Evolutionary conservation across 495 filamentous ascomycete species (phyloP).

Genomic region (Xylaria sp.): DNA sequence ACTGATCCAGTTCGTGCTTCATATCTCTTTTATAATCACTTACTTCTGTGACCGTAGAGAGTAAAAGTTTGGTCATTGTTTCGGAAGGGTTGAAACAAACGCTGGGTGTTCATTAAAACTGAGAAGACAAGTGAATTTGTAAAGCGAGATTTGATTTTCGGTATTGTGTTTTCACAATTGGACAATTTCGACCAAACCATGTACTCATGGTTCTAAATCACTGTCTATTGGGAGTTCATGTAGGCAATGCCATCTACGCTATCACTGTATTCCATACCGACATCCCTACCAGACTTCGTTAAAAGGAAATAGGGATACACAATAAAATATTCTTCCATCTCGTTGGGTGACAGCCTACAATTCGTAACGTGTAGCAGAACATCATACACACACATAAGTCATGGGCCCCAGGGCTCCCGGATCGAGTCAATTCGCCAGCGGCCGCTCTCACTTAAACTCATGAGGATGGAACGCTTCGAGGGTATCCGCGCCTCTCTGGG

Average conservation of each 20-base stretch:
- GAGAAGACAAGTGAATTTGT: background rate
- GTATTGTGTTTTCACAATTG: background rate
- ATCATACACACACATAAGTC: background rate
- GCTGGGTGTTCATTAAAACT: background rate
- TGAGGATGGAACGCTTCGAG: constrained; percentile 22
- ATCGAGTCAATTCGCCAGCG: constrained; percentile 40
- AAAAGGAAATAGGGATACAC: background rate
- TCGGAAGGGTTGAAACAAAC: background rate
- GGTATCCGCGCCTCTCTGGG: background rate
- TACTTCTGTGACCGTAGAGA: background rate
- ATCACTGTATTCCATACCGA: background rate
- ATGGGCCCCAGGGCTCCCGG: constrained; percentile 19
- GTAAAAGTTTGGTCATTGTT: background rate
- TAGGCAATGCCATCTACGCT: background rate
- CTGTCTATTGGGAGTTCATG: background rate
- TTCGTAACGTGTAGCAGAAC: background rate
- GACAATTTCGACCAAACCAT: background rate
- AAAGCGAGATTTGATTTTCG: background rate
- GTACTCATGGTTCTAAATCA: background rate
- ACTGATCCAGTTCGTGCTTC: background rate
- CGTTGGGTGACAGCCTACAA: background rate
- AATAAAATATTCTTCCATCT: background rate
- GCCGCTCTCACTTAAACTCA: constrained; percentile 35
- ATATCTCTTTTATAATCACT: too few relatives aligned
- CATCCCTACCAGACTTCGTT: background rate